Base-by-base conservation (phyloP, 202 grass and related monocot genomes). In the Zizania palustris region DNA sequence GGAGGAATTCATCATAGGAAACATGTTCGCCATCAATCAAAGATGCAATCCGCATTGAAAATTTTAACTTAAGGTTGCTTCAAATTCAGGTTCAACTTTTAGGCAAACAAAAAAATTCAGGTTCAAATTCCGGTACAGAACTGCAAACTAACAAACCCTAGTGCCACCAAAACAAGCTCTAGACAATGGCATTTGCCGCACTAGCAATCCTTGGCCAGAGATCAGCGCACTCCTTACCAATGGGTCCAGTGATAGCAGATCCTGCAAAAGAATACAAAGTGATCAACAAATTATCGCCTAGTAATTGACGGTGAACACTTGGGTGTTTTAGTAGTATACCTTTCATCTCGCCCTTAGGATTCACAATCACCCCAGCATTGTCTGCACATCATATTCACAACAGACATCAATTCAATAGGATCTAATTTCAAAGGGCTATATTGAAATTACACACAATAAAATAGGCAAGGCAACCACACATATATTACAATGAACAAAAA, bases 261-360 rank as follows among this genome's bases (percentile, higher is more conserved):
- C 85, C 89, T 91, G 62, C 45, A 75, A 60, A 69, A 59, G 3
- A 22, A 58, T 39, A 64, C 6, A 48, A 9, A 10, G 36, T 5
- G 7, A 28, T 28, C 28, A 19, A 16, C 1, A 38, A 39, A 48
- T 77, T 54, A 77, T 3, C 4, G 22, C 45, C 2, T 6, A 7
- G 15, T 48, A 13, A 43, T 18, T 28, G 28, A 28, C 28, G 28
- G 28, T 2, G 2, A 28, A 28, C 28, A 28, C 28, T 28, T 28
- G 28, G 28, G 28, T 28, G 28, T 28, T 28, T 3, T 51, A 51
- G 0, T 51, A 43, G 2, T 28, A 13, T 85, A 92, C 89, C 89
- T 89, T 92, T 92, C 89, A 92, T 92, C 63, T 92, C 89, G 16
- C 83, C 89, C 79, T 91, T 92, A 50, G 89, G 89, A 50, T 89